Percentiles rank a stretch among this genome's conserved stretches.
These are phyloP conservation scores for Arthromyces matolae DNA, from an alignment of 768 basidiomycete genomes.

Conservation along the genomic window DNA sequence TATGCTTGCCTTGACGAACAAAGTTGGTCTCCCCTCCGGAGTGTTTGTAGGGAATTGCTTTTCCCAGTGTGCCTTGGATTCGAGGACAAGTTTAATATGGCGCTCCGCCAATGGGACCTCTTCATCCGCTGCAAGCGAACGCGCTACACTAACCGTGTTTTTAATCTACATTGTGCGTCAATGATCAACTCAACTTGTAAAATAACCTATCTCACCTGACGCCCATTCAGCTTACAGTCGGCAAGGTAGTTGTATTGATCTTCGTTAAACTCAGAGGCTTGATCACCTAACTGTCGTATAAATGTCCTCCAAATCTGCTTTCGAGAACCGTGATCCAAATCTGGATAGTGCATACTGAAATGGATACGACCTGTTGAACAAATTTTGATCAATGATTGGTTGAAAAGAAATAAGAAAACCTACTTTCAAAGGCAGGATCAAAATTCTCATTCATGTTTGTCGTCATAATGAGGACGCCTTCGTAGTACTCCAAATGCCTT, in stretches of 20 bases:
- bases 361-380: constrained; percentile 25
- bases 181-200: not conserved
- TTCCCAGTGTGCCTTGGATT: not conserved
- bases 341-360: constrained; percentile 29
- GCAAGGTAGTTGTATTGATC: constrained; percentile 20
- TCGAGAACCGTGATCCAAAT: constrained; percentile 23
- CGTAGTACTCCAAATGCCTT: constrained; percentile 34
- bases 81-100: not conserved
- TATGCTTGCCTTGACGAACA: no score
- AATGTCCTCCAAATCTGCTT: constrained; percentile 27
- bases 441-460: constrained; percentile 28
- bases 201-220: constrained; percentile 17
- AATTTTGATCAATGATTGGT: not conserved
- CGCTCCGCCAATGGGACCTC: constrained; percentile 4
- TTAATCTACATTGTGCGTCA: constrained; percentile 18
- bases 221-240: constrained; percentile 22
- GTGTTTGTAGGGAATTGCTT: not conserved
- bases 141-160: constrained; percentile 25
- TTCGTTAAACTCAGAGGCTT: not conserved
- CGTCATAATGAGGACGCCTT: constrained; percentile 34
- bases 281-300: constrained; percentile 8
- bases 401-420: not conserved
- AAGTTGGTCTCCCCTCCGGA: no score
- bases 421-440: constrained; percentile 33
- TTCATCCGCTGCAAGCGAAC: constrained; percentile 19